A percentile compares a stretch with the other conserved stretches of the same genome.
phyloP scores from a whole-genome alignment of 345 rosid species.

The Odontarrhena argentea region DNA sequence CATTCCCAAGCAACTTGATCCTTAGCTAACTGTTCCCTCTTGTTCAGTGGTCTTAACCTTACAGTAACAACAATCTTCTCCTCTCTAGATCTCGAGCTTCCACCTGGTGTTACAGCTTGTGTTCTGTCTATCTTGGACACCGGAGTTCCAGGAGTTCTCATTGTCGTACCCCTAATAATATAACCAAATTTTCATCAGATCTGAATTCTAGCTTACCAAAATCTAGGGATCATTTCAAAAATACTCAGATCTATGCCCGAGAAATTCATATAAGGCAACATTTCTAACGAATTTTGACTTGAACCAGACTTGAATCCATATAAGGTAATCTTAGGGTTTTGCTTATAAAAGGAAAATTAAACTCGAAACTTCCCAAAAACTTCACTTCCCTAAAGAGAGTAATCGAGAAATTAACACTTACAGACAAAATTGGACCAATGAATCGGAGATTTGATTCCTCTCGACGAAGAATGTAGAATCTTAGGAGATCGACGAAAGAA shows the following conservation, averaged over 20 bases:
- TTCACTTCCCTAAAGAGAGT: neutral
- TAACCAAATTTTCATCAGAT: conserved; percentile 24
- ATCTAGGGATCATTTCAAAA: neutral
- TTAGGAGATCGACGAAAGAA: conserved; percentile 19
- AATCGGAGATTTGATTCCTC: conserved; percentile 12
- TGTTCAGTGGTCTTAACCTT: conserved; percentile 85
- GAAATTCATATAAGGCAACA: conserved; percentile 19
- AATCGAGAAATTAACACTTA: neutral
- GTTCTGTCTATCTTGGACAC: conserved; percentile 75
- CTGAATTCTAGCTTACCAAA: neutral
- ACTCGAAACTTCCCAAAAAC: conserved; percentile 7
- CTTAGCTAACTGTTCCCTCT: conserved; percentile 81
- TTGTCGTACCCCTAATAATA: conserved; percentile 42
- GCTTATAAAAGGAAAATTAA: conserved; percentile 24
- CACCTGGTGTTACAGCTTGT: conserved; percentile 67
- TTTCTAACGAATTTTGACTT: neutral
- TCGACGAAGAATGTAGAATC: neutral
- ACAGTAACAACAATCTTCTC: conserved; percentile 99
- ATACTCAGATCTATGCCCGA: conserved; percentile 12
- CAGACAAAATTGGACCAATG: conserved; percentile 19
- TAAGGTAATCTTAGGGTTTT: conserved; percentile 23
- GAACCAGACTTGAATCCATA: conserved; percentile 3
- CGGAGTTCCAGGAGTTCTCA: conserved; percentile 85
- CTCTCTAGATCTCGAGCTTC: conserved; percentile 72
- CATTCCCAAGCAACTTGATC: conserved; percentile 98